Percentiles rank a stretch among this genome's conserved stretches.
These are phyloP conservation scores for Nicotiana undulata DNA, from an alignment of 257 asterid genomes.

Conservation along the genomic window DNA sequence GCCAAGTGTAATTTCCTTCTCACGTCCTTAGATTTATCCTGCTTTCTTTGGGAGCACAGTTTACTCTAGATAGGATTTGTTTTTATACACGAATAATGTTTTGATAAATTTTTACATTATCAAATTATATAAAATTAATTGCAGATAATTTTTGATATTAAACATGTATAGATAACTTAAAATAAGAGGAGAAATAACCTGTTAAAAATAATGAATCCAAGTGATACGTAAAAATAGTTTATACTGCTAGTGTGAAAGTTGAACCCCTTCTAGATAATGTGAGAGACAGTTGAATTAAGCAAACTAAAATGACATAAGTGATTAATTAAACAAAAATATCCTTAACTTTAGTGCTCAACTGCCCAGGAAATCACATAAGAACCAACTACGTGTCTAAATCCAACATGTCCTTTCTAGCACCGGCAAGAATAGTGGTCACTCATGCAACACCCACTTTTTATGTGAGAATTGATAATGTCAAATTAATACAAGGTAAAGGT, in stretches of 20 bases:
- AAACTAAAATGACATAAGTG: background rate
- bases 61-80: background rate
- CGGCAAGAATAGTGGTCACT: background rate
- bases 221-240: background rate
- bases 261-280: background rate
- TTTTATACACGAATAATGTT: background rate
- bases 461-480: background rate
- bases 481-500: background rate
- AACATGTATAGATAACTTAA: background rate
- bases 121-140: background rate
- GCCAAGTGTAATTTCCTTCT: background rate
- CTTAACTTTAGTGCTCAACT: background rate
- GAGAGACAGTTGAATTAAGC: background rate
- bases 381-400: conserved; percentile 5
- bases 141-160: background rate
- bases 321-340: conserved; percentile 3
- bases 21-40: no score
- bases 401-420: background rate
- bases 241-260: background rate
- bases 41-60: no score
- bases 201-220: no score
- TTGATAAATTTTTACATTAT: background rate
- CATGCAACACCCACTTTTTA: background rate
- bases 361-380: background rate
- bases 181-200: no score